Evolutionary conservation across 2,329 filamentous ascomycete species (phyloP), one percentile per base, ranked within the genome.

Genomic region (Fusarium graminum): DNA sequence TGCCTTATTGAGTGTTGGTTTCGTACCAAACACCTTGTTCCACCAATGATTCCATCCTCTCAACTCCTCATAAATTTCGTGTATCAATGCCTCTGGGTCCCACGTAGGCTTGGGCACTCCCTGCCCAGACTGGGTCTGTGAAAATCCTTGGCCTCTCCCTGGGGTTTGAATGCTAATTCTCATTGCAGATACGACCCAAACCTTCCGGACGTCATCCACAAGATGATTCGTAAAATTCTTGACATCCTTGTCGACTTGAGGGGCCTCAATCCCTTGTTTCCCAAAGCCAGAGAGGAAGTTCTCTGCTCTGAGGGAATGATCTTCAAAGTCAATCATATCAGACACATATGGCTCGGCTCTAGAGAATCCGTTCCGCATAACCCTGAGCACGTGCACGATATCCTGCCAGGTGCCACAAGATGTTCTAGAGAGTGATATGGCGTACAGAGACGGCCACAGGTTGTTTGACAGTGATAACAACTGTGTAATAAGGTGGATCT

Each of bases 171-270:
- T 76, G 0, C 74, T 78, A 12, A 83, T 76, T 4, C 59, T 73
- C 3, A 71, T 67, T 5, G 67, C 71, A 4, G 72, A 72, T 2
- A 75, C 69, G 9, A 77, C 58, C 84, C 84, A 86, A 40, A 80
- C 82, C 42, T 76, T 78, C 6, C 74, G 72, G 12, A 85, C 78
- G 40, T 86, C 83, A 10, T 77, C 75, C 7, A 78, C 53, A 36
- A 86, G 82, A 46, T 78, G 78, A 16, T 77, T 75, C 8, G 75
- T 73, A 54, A 86, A 85, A 40, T 63, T 76, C 29, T 74, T 69
- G 10, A 81, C 71, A 26, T 81, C 74, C 4, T 75, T 56, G 30
- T 78, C 59, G 30, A 62, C 52, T 46, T 50, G 38, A 12, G 25
- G 12, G 8, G 39, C 12, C 8, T 28, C 51, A 13, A 41, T n/a